Base-by-base conservation (phyloP, 306 rosid species). In the Oxytropis ochrocephala region DNA sequence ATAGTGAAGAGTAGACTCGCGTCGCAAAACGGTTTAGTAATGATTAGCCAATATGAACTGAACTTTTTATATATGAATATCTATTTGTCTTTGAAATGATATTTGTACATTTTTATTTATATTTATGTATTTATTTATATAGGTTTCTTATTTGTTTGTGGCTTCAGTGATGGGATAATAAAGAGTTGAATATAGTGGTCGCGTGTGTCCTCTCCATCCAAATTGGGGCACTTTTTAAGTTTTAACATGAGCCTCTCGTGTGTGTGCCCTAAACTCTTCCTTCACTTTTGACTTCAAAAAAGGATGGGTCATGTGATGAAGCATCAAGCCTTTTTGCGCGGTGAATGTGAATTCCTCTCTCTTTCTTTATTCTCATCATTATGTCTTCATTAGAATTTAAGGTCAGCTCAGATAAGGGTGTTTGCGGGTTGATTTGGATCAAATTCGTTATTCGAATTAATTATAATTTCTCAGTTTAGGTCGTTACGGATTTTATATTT, bases 181-280 rank as follows among this genome's bases (percentile, higher is more conserved):
- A 49, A 58, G 69, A 48, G 58, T 48, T 24, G 42, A 49, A 47
- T 44, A 24, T 49, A 49, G 12, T 12, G 68, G 36, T 13, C n/a
- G 41, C 3, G 0, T 19, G 0, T 65, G 59, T 66, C 73, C 38
- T 81, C 78, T 54, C 83, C 75, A 44, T 78, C 47, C 16, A 16
- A 73, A 71, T 47, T 50, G 82, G 32, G 42, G 18, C 74, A 42
- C 79, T 82, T 84, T 50, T 51, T 29, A 29, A 62, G 86, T 80
- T 91, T 86, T 59, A 83, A 83, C 86, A 69, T 75, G 78, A 77
- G 53, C 91, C 96, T 82, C 85, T 66, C 89, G 71, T 86, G 87
- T 66, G 41, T 69, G 64, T 75, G 5, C 14, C 65, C 50, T 52
- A 61, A 47, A 50, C 43, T 69, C 13, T 38, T 60, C 13, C 36